Conservation (phyloP, 1,139 yeast genomes). For the Candida albicans region DNA sequence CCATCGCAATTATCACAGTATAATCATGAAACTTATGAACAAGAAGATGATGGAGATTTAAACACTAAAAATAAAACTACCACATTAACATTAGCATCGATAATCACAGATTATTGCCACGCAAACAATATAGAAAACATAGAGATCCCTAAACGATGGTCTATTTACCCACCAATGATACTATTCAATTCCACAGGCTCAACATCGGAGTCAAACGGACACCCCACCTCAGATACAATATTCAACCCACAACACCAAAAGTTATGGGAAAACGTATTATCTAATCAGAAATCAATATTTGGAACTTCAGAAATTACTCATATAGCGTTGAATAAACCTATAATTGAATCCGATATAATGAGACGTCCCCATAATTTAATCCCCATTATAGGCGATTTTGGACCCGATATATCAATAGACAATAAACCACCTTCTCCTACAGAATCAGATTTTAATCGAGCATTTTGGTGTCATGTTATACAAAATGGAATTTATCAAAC, state of each 20-base stretch:
- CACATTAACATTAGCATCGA: conserved; percentile 4
- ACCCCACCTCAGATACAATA: conserved; percentile 13
- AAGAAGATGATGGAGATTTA: not conserved
- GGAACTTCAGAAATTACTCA: conserved; percentile 43
- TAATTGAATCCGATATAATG: conserved; percentile 54
- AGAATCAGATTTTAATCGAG: conserved; percentile 40
- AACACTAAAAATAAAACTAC: not conserved
- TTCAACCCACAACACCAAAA: conserved; percentile 12
- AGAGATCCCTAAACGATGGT: conserved; percentile 54
- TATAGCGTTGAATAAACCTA: conserved; percentile 71
- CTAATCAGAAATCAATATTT: conserved; percentile 12
- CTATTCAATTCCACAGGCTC: conserved; percentile 39
- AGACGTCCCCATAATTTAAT: conserved; percentile 60
- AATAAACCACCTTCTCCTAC: conserved; percentile 45
- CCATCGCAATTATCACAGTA: conserved; percentile 7
- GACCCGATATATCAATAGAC: conserved; percentile 38
- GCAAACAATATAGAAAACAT: not conserved
- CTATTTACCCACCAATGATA: conserved; percentile 67
- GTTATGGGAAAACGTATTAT: conserved; percentile 27
- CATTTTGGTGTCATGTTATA: conserved; percentile 69
- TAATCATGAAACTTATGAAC: conserved; percentile 7
- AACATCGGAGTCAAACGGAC: no score
- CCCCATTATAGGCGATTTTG: conserved; percentile 69
- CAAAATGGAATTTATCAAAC: conserved; percentile 78
- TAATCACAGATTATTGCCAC: conserved; percentile 7